A percentile compares a stretch with the other conserved stretches of the same genome.
These are phyloP conservation scores for Eucalyptus tenuipes DNA, from an alignment of 345 rosid species.

Conservation along the genomic window DNA sequence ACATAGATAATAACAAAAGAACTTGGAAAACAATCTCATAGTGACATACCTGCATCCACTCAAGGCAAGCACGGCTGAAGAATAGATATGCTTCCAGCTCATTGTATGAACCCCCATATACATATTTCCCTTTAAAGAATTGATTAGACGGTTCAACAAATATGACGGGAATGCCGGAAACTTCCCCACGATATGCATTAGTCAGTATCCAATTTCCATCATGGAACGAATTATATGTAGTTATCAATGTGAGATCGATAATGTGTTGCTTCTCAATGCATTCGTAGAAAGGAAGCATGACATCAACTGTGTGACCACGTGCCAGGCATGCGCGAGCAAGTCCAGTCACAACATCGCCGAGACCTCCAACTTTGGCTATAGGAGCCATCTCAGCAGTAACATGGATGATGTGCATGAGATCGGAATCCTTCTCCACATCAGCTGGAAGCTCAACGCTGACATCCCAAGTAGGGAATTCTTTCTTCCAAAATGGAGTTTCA, in stretches of 20 bases:
- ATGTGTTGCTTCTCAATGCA: slow-evolving; percentile 29
- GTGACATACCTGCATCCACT: slow-evolving; percentile 47
- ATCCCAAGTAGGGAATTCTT: slow-evolving; percentile 25
- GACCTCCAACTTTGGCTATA: slow-evolving; percentile 60
- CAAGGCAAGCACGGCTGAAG: slow-evolving; percentile 52
- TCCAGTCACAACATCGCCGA: slow-evolving; percentile 53
- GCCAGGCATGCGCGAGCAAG: slow-evolving; percentile 41
- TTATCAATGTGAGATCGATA: slow-evolving; percentile 12
- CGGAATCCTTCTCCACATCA: slow-evolving; percentile 22
- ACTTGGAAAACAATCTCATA: not conserved
- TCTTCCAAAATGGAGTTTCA: slow-evolving; percentile 42
- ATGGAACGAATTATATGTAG: slow-evolving; percentile 23
- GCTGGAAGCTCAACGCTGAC: not conserved
- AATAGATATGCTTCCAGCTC: slow-evolving; percentile 49
- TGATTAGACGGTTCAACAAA: slow-evolving; percentile 41
- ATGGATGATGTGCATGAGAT: slow-evolving; percentile 27
- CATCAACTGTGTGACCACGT: slow-evolving; percentile 36
- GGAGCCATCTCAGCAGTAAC: slow-evolving; percentile 57
- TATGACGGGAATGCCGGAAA: slow-evolving; percentile 29
- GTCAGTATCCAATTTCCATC: slow-evolving; percentile 35
- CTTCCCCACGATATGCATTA: slow-evolving; percentile 30
- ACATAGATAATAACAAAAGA: not conserved
- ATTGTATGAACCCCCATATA: slow-evolving; percentile 45
- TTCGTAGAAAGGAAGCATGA: slow-evolving; percentile 51
- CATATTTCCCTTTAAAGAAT: slow-evolving; percentile 34